Evolutionary conservation across 1,284 basidiomycete species (phyloP), one percentile per base, ranked within the genome.

Genomic region (Tylopilus sp.): DNA sequence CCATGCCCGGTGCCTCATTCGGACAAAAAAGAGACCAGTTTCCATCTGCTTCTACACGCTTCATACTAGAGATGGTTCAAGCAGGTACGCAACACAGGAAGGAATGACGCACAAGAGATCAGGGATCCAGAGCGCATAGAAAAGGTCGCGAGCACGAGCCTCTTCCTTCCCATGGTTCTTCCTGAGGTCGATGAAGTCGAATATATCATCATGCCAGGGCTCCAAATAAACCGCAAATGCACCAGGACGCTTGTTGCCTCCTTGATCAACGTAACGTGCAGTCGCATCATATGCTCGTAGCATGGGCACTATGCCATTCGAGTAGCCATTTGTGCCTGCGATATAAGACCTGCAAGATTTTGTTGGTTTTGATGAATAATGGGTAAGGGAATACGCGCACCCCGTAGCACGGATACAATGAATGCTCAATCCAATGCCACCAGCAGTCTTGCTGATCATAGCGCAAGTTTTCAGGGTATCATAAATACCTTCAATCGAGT

Each of bases 151-250:
- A 26, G 97, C 97, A 57, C 97, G 91, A 46, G 87, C 85, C 72
- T 99, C 96, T 71, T 99, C 97, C 71, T 99, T 99, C 51, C 97
- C 97, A 64, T 99, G 97, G 71, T 99, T 99, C 82, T 99, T 99
- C 64, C 97, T 83, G 40, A 99, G 79, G 69, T 99, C 96, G 58
- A 99, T 79, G 79, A 99, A 98, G 59, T 98, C 96, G 61, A 98
- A 98, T 60, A 99, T 74, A 69, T 99, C 97, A 30, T 92, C 83
- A 70, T 99, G 96, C 95, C 95, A 97, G 9, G 95, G 95, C 72
- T 97, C 95, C 56, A 97, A 76, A 74, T 97, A 97, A 69, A 97
- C 93, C 28, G 97, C 92, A 63, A 99, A 98, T 2, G 97, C 97
- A 56, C 97, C 97, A 2, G 97, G 97, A 38, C 97, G 90, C 78